Conservation (phyloP, 345 rosid genomes). For the Noccaea bulbosa region DNA sequence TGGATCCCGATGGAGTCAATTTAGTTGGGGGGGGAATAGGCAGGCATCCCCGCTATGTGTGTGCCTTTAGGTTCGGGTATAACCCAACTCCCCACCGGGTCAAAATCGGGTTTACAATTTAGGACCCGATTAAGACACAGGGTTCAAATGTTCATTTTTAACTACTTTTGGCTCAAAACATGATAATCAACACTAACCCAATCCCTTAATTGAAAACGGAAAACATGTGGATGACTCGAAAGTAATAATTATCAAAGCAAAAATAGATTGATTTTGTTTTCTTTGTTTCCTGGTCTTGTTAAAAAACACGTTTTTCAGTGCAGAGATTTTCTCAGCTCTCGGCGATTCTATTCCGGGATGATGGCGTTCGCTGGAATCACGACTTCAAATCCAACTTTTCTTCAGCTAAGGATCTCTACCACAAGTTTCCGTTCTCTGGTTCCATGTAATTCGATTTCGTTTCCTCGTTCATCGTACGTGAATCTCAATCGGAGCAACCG, state of each 20-base stretch:
- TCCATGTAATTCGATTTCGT: slow-evolving; percentile 46
- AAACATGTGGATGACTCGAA: slow-evolving; percentile 39
- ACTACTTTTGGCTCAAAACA: slow-evolving; percentile 22
- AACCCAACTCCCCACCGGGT: slow-evolving; percentile 25
- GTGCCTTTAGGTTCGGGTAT: slow-evolving; percentile 29
- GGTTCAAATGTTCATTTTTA: slow-evolving; percentile 1
- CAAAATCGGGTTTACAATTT: slow-evolving; percentile 10
- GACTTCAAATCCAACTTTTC: slow-evolving; percentile 37
- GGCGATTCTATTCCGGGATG: neutral
- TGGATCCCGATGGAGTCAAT: too few species aligned
- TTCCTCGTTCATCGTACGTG: slow-evolving; percentile 45
- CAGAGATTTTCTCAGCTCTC: neutral
- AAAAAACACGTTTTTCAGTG: slow-evolving; percentile 9
- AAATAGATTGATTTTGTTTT: slow-evolving; percentile 12
- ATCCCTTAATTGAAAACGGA: slow-evolving; percentile 6
- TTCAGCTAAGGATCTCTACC: slow-evolving; percentile 36
- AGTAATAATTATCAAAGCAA: neutral
- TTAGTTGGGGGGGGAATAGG: too few species aligned
- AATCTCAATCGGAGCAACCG: slow-evolving; percentile 49
- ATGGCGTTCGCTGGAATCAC: slow-evolving; percentile 59
- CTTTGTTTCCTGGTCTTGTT: neutral
- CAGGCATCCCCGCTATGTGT: slow-evolving; percentile 35
- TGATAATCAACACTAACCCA: neutral
- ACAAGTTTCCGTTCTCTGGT: slow-evolving; percentile 21
- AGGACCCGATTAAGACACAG: slow-evolving; percentile 21